Base-by-base conservation (phyloP, 2,329 filamentous ascomycete genomes). In the Atkinsonella texensis region DNA sequence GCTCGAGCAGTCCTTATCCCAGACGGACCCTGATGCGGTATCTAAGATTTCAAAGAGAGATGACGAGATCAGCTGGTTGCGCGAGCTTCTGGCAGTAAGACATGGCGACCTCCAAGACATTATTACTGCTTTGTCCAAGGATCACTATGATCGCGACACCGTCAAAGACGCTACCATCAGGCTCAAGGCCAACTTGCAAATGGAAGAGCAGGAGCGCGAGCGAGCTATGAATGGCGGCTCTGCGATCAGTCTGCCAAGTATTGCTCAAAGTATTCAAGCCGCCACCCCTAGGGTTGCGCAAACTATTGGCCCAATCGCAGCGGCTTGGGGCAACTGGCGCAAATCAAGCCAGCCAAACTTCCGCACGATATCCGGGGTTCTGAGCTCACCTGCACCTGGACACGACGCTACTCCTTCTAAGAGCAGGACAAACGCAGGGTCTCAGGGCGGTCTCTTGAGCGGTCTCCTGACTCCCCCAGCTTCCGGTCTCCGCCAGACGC, bases 241-340 rank as follows among this genome's bases (percentile, higher is more conserved):
- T 8, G 73, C 80, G 31, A 75, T 84, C 54, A 80, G 75, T 50
- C 74, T 93, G 58, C 86, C 87, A 4, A 87, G 86, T 41, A 79
- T 95, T 42, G 85, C 88, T 1, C 84, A 85, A 46, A 80, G 87
- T 33, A 83, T 90, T 46, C 81, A 90, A 56, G 84, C 87, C 11
- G 82, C 84, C 5, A 86, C 88, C 2, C 91, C 90, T 4, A 83
- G 89, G 33, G 85, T 95, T 15, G 88, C 87, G 6, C 84, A 95
- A 63, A 85, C 85, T 4, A 84, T 95, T 23, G 88, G 80, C 1
- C 81, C 80, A 23, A 66, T 84, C 39, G 79, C 89, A n/a, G 89
- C 89, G n/a, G 91, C 89, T n/a, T 95, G 90, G 81, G 90, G 89
- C 46, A 95, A 85, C 67, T 96, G 91, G 91, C 84, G 90, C 49